Conservation (phyloP, 2,329 filamentous ascomycete genomes). For the Taxawa tesnikishii region DNA sequence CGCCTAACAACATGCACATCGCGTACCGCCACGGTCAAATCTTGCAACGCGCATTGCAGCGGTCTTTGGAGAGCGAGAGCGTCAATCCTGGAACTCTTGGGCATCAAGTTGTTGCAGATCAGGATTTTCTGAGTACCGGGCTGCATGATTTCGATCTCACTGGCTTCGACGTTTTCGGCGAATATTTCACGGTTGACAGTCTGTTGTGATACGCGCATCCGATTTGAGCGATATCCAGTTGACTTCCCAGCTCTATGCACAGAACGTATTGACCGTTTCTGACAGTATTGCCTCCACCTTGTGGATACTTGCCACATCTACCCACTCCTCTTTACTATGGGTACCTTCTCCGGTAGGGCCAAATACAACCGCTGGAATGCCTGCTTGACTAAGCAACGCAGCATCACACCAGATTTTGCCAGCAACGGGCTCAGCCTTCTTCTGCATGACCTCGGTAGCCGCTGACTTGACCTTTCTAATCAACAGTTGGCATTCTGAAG, state of each 20-base stretch:
- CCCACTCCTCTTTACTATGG: conserved; percentile 3
- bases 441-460: background rate
- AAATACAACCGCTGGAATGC: conserved; percentile 1
- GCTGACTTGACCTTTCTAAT: no score
- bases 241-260: no score
- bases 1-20: conserved; percentile 3
- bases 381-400: conserved; percentile 2
- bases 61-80: background rate
- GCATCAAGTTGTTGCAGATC: background rate
- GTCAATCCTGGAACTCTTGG: background rate
- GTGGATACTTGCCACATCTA: conserved; percentile 1
- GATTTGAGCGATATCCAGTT: no score
- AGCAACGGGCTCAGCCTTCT: background rate
- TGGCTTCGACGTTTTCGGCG: conserved; percentile 6
- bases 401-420: conserved; percentile 3
- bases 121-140: background rate
- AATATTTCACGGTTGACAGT: conserved; percentile 4
- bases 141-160: background rate
- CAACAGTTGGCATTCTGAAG: no score
- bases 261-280: background rate
- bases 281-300: conserved; percentile 1
- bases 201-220: background rate
- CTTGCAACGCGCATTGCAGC: conserved; percentile 3
- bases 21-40: conserved; percentile 2
- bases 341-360: background rate